Evolutionary conservation across 768 basidiomycete species (phyloP).

Genomic region (Tylopilus balloui): DNA sequence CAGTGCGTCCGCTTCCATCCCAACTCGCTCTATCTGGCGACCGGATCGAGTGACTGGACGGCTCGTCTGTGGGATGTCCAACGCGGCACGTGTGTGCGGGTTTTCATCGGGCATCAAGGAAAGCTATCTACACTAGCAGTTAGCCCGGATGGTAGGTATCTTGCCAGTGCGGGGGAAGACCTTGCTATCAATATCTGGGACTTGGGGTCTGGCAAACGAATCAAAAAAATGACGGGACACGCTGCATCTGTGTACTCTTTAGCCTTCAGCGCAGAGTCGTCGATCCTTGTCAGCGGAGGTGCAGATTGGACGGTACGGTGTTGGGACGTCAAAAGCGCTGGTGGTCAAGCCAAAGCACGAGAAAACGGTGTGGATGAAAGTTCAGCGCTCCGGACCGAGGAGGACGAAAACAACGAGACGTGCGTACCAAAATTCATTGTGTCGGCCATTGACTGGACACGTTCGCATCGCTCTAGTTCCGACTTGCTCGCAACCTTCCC

Average conservation of each 20-base stretch:
- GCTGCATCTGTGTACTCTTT: conserved; percentile 85
- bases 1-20: conserved; percentile 97
- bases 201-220: conserved; percentile 85
- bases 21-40: conserved; percentile 94
- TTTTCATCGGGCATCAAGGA: conserved; percentile 94
- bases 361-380: conserved; percentile 48
- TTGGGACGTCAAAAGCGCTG: conserved; percentile 89
- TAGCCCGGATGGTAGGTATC: conserved; percentile 89
- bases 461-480: conserved; percentile 41
- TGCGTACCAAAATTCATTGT: conserved; percentile 36
- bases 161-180: conserved; percentile 92
- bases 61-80: conserved; percentile 99
- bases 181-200: conserved; percentile 96
- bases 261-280: conserved; percentile 88
- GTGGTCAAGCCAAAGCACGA: conserved; percentile 57
- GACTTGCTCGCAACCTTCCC: conserved; percentile 90
- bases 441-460: background rate
- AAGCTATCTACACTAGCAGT: conserved; percentile 80
- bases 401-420: conserved; percentile 66
- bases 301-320: conserved; percentile 97
- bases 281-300: conserved; percentile 83
- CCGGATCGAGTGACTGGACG: conserved; percentile 94
- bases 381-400: conserved; percentile 33
- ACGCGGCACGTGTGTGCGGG: conserved; percentile 85
- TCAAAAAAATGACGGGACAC: conserved; percentile 97